These are phyloP conservation scores for Schrenkiella parvula DNA, from an alignment of 345 rosid species.

Conservation along the genomic window DNA sequence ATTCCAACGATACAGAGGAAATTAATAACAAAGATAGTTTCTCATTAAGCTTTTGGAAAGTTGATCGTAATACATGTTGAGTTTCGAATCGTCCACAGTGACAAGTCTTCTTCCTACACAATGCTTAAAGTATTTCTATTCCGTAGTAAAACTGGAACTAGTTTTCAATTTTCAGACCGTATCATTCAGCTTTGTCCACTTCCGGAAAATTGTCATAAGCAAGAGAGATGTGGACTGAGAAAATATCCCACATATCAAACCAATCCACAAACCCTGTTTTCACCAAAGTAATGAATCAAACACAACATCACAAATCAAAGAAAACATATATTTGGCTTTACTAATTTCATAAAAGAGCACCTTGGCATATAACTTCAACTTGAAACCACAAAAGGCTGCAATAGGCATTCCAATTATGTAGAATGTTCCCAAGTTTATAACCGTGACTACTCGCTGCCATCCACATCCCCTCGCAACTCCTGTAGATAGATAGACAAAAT, in stretches of 20 bases:
- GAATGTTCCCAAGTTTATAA: conserved; percentile 52
- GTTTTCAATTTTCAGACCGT: too few relatives aligned
- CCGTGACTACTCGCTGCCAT: conserved; percentile 60
- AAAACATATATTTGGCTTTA: background rate
- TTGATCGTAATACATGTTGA: too few relatives aligned
- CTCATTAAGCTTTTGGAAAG: too few relatives aligned
- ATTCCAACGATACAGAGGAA: too few relatives aligned
- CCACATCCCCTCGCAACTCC: conserved; percentile 82
- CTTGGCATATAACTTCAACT: conserved; percentile 47
- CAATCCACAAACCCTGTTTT: conserved; percentile 71
- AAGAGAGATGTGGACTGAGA: conserved; percentile 44
- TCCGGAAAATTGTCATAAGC: conserved; percentile 40
- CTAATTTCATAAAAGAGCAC: conserved; percentile 14
- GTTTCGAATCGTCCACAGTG: too few relatives aligned
- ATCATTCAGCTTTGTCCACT: conserved; percentile 42
- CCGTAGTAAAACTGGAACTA: too few relatives aligned
- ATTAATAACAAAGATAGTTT: too few relatives aligned
- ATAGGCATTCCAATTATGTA: conserved; percentile 51
- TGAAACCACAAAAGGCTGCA: conserved; percentile 49
- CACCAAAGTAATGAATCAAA: conserved; percentile 4
- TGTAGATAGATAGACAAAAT: background rate
- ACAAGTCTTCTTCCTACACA: too few relatives aligned
- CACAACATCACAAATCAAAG: background rate
- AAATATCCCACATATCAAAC: conserved; percentile 57
- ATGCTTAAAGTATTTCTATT: too few relatives aligned